Conservation (phyloP, 2,329 filamentous ascomycete genomes). For the Bipolaris cookei region DNA sequence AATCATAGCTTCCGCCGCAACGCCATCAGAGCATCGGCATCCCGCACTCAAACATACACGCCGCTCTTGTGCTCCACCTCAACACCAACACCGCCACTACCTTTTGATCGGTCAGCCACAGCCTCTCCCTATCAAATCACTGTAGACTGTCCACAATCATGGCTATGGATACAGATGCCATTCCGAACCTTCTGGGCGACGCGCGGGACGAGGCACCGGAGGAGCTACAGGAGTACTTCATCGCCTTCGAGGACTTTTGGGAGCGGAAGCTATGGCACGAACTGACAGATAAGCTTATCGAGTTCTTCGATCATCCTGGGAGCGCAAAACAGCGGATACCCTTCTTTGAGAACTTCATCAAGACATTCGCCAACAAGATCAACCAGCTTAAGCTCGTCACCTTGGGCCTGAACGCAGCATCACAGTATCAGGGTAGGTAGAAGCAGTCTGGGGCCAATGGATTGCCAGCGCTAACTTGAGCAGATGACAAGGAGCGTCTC, state of each 20-base stretch:
- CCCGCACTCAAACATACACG: constrained; percentile 25
- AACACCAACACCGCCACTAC: constrained; percentile 5
- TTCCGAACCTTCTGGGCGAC: constrained; percentile 89
- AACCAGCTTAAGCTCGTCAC: constrained; percentile 98
- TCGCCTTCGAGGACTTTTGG: constrained; percentile 96
- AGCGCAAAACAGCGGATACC: constrained; percentile 84
- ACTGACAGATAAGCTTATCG: constrained; percentile 84
- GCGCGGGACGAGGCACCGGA: constrained; percentile 87
- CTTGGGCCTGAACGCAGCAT: constrained; percentile 83
- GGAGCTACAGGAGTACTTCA: constrained; percentile 84
- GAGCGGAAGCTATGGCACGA: constrained; percentile 99
- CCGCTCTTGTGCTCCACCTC: constrained; percentile 10
- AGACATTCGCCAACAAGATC: constrained; percentile 97
- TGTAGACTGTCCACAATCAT: constrained; percentile 27
- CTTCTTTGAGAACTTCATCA: constrained; percentile 93
- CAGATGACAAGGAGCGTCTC: constrained; percentile 86
- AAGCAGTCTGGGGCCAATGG: constrained; percentile 50
- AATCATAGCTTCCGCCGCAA: constrained; percentile 32
- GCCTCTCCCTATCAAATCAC: neutral
- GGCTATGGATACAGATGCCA: constrained; percentile 82
- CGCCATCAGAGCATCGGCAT: constrained; percentile 30
- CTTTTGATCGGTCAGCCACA: neutral
- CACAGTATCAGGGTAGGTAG: constrained; percentile 74
- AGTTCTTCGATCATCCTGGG: constrained; percentile 83
- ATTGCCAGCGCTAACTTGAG: constrained; percentile 29